Conservation (phyloP, 73 alveolate species). For the Paramecium bursaria region DNA sequence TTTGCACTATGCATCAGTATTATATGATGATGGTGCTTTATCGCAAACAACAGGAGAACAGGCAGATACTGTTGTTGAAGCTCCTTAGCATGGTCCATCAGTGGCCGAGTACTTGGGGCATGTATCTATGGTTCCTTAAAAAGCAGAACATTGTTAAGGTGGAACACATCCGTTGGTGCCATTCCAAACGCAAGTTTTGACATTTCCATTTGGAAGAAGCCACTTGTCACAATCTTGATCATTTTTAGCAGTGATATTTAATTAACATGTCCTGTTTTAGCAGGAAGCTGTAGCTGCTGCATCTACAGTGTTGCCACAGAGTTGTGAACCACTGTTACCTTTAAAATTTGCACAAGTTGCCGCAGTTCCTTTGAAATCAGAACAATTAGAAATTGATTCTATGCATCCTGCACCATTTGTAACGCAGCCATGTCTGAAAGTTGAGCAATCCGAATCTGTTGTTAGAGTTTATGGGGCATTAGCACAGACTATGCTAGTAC, state of each 20-base stretch:
- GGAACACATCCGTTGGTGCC: conserved; percentile 52
- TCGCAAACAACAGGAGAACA: conserved; percentile 19
- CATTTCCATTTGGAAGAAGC: conserved; percentile 27
- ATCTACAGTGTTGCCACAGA: conserved; percentile 5
- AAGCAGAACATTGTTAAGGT: conserved; percentile 45
- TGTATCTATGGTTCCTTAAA: conserved; percentile 20
- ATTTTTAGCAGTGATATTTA: conserved; percentile 12
- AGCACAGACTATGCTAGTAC: neutral
- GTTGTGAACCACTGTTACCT: neutral
- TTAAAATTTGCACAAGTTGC: conserved; percentile 21
- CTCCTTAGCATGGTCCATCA: conserved; percentile 47
- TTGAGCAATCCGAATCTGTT: conserved; percentile 1
- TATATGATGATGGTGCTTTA: conserved; percentile 43
- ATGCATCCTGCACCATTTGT: conserved; percentile 27
- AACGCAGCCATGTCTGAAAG: conserved; percentile 9
- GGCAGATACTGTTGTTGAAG: neutral
- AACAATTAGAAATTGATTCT: conserved; percentile 3
- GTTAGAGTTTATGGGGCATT: neutral
- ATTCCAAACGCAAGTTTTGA: too few species aligned
- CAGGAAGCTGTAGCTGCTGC: conserved; percentile 24
- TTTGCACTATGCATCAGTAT: conserved; percentile 43
- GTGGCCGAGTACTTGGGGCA: conserved; percentile 50
- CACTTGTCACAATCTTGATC: conserved; percentile 33
- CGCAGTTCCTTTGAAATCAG: conserved; percentile 19
- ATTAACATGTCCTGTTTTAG: conserved; percentile 7